These are phyloP conservation scores for Leccinellum rugosiceps DNA, from an alignment of 768 basidiomycete genomes.

Conservation along the genomic window DNA sequence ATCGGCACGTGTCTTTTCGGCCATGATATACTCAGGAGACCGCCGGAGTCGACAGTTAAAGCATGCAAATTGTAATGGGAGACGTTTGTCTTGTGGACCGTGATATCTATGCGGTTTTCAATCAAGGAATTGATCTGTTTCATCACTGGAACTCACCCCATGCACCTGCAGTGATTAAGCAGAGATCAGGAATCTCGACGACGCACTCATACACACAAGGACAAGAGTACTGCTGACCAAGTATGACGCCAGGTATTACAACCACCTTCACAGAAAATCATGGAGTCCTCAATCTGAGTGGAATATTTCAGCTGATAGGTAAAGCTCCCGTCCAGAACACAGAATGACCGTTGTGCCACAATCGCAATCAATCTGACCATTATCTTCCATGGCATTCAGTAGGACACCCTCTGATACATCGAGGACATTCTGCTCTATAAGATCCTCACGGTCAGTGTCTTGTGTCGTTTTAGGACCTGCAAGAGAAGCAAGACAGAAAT, in stretches of 20 bases:
- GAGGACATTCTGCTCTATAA: conserved; percentile 6
- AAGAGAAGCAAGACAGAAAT: conserved; percentile 14
- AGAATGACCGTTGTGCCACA: conserved; percentile 55
- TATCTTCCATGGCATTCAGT: conserved; percentile 21
- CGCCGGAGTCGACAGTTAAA: conserved; percentile 72
- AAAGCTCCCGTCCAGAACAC: background rate
- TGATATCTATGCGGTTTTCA: conserved; percentile 50
- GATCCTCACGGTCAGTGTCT: conserved; percentile 36
- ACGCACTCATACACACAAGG: background rate
- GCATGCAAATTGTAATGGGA: conserved; percentile 63
- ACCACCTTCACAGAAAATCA: conserved; percentile 65
- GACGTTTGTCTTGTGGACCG: conserved; percentile 49
- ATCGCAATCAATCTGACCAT: conserved; percentile 58
- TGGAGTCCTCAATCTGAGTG: conserved; percentile 52
- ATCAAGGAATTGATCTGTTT: background rate
- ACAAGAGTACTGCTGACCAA: conserved; percentile 47
- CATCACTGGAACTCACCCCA: conserved; percentile 30
- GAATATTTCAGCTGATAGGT: background rate
- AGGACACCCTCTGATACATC: background rate
- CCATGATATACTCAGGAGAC: conserved; percentile 65
- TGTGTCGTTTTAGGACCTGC: background rate
- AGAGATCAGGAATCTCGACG: background rate
- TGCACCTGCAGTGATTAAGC: conserved; percentile 29
- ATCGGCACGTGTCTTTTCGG: conserved; percentile 48
- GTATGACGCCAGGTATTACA: conserved; percentile 74